Base-by-base conservation (phyloP, 495 filamentous ascomycete genomes). In the Penicillium antarcticum region DNA sequence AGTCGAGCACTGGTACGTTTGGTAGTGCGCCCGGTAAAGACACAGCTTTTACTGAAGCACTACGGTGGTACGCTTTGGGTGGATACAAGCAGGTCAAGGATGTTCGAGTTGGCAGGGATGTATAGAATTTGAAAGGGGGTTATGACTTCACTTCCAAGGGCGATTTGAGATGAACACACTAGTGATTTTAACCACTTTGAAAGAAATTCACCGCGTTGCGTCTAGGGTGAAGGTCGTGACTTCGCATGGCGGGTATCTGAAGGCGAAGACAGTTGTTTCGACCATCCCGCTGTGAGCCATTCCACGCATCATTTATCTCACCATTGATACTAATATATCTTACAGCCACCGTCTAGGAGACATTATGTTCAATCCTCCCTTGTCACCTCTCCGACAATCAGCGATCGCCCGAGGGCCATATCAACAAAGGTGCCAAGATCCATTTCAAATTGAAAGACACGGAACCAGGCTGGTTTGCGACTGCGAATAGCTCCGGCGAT, bases 351-450 rank as follows among this genome's bases (percentile, higher is more conserved):
- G 63, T 45, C 51, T 63, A 16, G 19, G 42, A 12, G 41, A 49
- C 36, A 37, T 68, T 14, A 13, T 24, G 17, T 67, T 68, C 53
- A 51, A 38, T 35, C 55, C 55, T 0, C 59, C 66, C 12, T 35
- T 69, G 0, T 54, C 56, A 3, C 24, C 56, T 8, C 18, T 55
- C 10, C 57, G 54, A 2, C 56, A 60, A 37, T 36, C 45, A 24
- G 66, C 58, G 1, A 48, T 57, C 33, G 35, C 14, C 14, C 2
- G 24, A 51, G 32, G 58, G 61, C 2, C 63, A 69, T 44, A 51
- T 66, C 17, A 62, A 69, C 55, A 42, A 58, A 21, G 50, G 53
- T 3, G 38, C 56, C 2, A 69, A 66, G 36, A 56, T 66, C 29
- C 58, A 69, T 51, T 59, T 58, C 47, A 59, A 61, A 35, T 43